Base-by-base conservation (phyloP, 2,329 filamentous ascomycete species). In the Penicillium hesseltinei region DNA sequence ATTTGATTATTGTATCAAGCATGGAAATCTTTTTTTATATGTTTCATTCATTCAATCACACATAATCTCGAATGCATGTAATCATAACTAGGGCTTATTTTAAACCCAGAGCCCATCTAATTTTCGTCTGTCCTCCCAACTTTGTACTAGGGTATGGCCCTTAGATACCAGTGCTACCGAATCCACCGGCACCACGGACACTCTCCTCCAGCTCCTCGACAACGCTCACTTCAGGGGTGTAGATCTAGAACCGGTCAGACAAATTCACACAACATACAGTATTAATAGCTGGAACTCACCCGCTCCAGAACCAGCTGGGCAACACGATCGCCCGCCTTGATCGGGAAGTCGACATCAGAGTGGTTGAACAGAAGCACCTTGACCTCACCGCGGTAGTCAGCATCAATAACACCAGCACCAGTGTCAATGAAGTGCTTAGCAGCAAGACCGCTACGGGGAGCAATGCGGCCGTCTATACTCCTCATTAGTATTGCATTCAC, bases 291-390 rank as follows among this genome's bases (percentile, higher is more conserved):
- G 25, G 25, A 44, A 71, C 77, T 65, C 67, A 85, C 82, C 74
- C 91, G 86, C 82, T 99, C 94, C 56, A 99, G 80, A 64, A 99
- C 86, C 66, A 99, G 83, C 82, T 99, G 94, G 42, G 94, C 95
- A 70, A 99, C 81, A 52, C 94, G 88, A 76, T 99, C 94, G 49
- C 93, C 93, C 71, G 89, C 87, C 70, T 88, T 88, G 64, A 99
- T 81, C 44, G 78, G 81, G 71, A 95, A 97, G 73, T 96, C 92
- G 40, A 78, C 77, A 50, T 96, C 92, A 51, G 83, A 84, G 75
- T 96, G 88, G 79, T 99, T 99, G 77, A 97, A 97, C 51, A 99
- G 84, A 65, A 99, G 82, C 27, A 99, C 89, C 81, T 95, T 96
- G 69, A 99, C 88, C 66, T 90, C 90, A 21, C 94, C 94, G 36